Evolutionary conservation across 2,329 filamentous ascomycete genomes (phyloP).

Genomic region (Neonectria ditissima): DNA sequence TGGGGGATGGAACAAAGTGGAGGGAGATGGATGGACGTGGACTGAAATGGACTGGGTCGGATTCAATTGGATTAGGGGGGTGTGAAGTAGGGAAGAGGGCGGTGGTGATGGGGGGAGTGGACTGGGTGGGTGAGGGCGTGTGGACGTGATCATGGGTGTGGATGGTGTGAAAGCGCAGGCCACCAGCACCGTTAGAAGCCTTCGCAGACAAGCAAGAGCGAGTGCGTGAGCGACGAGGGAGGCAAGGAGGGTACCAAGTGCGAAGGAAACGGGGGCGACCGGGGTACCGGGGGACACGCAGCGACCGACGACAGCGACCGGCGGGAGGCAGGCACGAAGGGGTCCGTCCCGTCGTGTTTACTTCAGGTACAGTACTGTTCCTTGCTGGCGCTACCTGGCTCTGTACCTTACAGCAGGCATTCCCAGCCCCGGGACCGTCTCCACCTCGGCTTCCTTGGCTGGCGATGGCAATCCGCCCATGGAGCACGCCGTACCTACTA

Average conservation of each 20-base stretch:
- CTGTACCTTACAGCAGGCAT: conserved; percentile 3
- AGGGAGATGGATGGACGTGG: conserved; percentile 50
- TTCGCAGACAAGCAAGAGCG: conserved; percentile 10
- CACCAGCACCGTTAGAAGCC: conserved; percentile 5
- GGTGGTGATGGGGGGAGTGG: conserved; percentile 16
- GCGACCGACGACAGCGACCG: conserved; percentile 4
- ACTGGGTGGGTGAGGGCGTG: background rate
- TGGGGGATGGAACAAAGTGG: conserved; percentile 52
- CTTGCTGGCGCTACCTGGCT: background rate
- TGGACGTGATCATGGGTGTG: conserved; percentile 1
- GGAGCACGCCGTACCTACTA: too few species aligned
- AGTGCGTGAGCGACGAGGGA: conserved; percentile 7
- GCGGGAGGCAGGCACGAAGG: conserved; percentile 12
- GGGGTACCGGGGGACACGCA: conserved; percentile 11
- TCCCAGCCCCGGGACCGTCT: background rate
- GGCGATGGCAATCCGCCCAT: background rate
- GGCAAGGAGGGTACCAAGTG: conserved; percentile 2
- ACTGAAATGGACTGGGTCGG: conserved; percentile 45
- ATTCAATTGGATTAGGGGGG: conserved; percentile 22
- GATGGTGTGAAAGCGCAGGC: conserved; percentile 18
- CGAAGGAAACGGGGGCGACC: conserved; percentile 19
- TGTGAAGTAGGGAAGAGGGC: conserved; percentile 19
- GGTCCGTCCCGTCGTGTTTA: background rate
- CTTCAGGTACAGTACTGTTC: conserved; percentile 4
- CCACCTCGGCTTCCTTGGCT: background rate